phyloP scores from a whole-genome alignment of 805 yeast species.

The Jamesozyma rosinii region DNA sequence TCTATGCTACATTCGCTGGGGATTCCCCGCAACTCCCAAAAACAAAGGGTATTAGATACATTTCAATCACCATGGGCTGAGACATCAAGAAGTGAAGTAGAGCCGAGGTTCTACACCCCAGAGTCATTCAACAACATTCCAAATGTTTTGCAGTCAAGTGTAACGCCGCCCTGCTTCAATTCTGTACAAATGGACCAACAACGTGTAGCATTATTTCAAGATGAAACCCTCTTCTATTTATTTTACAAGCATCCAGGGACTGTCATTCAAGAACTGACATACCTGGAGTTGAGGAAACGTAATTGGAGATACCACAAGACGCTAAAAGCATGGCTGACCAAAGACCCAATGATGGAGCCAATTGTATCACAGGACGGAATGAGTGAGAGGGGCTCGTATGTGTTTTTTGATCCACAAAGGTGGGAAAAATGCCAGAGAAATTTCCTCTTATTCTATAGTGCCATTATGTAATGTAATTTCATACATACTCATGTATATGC shows the following conservation, averaged over 20 bases:
- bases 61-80: slow-evolving; percentile 95
- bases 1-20: slow-evolving; percentile 29
- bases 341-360: slow-evolving; percentile 85
- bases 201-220: slow-evolving; percentile 58
- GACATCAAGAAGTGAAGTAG: slow-evolving; percentile 80
- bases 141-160: slow-evolving; percentile 23
- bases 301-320: slow-evolving; percentile 98
- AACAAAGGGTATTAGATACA: slow-evolving; percentile 33
- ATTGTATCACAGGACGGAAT: slow-evolving; percentile 60
- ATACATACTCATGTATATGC: not conserved
- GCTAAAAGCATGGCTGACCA: slow-evolving; percentile 91
- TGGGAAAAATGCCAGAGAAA: slow-evolving; percentile 90
- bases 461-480: slow-evolving; percentile 39
- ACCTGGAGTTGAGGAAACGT: slow-evolving; percentile 79
- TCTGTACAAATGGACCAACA: slow-evolving; percentile 33
- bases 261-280: slow-evolving; percentile 85
- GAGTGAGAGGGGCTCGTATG: slow-evolving; percentile 86
- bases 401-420: slow-evolving; percentile 87
- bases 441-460: slow-evolving; percentile 50
- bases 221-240: slow-evolving; percentile 86
- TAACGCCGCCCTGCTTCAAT: slow-evolving; percentile 28
- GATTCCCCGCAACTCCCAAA: slow-evolving; percentile 19
- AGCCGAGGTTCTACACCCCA: slow-evolving; percentile 70
- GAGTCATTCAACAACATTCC: slow-evolving; percentile 37
- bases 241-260: slow-evolving; percentile 92